Conservation (phyloP, 1,284 basidiomycete species). For the Bjerkandera adusta region DNA sequence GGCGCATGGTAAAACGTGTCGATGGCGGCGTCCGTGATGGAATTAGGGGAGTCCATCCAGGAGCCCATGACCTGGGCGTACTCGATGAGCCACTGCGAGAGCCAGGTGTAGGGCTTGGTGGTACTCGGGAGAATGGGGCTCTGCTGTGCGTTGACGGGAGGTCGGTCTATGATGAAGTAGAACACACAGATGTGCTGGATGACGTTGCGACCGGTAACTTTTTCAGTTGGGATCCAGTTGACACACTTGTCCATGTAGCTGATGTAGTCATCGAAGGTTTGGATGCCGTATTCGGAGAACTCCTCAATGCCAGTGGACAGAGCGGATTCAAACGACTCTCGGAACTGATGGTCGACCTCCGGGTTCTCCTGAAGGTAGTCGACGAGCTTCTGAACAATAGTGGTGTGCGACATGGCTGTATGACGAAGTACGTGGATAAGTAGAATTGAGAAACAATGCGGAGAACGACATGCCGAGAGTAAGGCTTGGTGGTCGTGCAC, state of each 20-base stretch:
- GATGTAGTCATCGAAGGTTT: constrained; percentile 18
- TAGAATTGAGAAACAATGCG: no score
- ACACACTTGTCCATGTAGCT: constrained; percentile 14
- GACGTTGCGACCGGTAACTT: constrained; percentile 14
- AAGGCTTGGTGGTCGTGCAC: no score
- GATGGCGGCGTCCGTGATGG: constrained; percentile 15
- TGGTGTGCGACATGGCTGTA: neutral
- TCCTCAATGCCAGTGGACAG: no score
- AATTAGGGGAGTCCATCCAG: constrained; percentile 17
- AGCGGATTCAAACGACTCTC: constrained; percentile 13
- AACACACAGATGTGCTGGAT: constrained; percentile 19
- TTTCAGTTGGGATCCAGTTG: constrained; percentile 17
- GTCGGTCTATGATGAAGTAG: constrained; percentile 19
- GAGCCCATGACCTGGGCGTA: constrained; percentile 20
- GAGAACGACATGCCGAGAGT: no score
- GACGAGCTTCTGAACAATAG: constrained; percentile 18
- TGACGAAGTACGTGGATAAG: no score
- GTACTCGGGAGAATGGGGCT: constrained; percentile 16
- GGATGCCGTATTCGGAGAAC: constrained; percentile 17
- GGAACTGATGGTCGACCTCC: constrained; percentile 17
- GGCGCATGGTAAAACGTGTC: constrained; percentile 14
- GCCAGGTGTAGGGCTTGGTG: constrained; percentile 12
- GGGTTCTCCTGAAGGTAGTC: constrained; percentile 16
- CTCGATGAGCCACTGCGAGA: constrained; percentile 20
- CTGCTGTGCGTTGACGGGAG: constrained; percentile 12